A percentile compares a stretch with the other conserved stretches of the same genome.
phyloP scores from a whole-genome alignment of 768 basidiomycete genomes.

The Cantharellus anzutake region DNA sequence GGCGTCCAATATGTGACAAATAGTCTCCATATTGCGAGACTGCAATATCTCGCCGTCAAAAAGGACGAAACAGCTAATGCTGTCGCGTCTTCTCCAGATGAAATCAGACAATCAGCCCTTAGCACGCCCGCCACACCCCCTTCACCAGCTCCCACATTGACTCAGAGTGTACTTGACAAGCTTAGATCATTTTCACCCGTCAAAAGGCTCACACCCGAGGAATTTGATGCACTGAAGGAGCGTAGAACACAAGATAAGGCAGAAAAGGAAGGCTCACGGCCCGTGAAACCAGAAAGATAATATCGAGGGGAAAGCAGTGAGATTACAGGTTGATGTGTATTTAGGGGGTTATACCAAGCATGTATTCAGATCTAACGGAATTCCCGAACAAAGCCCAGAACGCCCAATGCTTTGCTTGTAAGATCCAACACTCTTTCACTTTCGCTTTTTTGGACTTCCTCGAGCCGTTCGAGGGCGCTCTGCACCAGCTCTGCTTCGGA shows the following conservation, averaged over 20 bases:
- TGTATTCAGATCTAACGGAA: too few species aligned
- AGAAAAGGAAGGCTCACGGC: conserved; percentile 39
- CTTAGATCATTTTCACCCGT: conserved; percentile 28
- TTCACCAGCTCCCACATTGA: too few species aligned
- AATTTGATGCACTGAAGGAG: conserved; percentile 41
- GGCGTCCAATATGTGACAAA: conserved; percentile 53
- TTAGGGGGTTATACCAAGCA: too few species aligned
- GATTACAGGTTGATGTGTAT: too few species aligned
- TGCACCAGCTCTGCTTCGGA: conserved; percentile 39
- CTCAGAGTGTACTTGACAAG: conserved; percentile 13
- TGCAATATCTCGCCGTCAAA: conserved; percentile 13
- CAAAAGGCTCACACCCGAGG: conserved; percentile 45
- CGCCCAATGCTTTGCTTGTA: conserved; percentile 54
- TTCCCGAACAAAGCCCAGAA: conserved; percentile 40
- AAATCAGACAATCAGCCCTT: too few species aligned
- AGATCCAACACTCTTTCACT: conserved; percentile 59
- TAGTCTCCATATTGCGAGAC: conserved; percentile 38
- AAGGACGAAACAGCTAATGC: too few species aligned
- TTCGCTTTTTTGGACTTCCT: conserved; percentile 53
- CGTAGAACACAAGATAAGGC: conserved; percentile 36
- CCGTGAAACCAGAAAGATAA: conserved; percentile 8
- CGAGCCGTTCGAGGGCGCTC: conserved; percentile 34
- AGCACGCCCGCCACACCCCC: too few species aligned
- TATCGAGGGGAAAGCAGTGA: too few species aligned
- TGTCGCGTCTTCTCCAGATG: too few species aligned